Evolutionary conservation across 352 stramenopile genomes (phyloP), one percentile per base, ranked within the genome.

Genomic region (Pythium brachiatum): DNA sequence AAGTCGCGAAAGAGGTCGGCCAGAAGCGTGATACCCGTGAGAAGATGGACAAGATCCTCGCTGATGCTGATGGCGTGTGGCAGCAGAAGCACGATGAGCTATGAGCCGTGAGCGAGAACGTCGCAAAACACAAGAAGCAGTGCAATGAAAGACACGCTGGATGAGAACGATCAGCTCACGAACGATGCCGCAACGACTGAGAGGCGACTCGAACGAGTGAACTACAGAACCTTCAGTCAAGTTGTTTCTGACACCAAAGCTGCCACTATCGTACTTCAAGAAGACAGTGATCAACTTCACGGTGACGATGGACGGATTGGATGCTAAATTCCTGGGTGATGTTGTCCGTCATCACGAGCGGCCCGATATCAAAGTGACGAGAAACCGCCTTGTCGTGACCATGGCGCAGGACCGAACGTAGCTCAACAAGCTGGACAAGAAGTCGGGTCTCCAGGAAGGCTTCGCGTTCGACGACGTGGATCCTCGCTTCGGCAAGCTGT

Each of bases 231-330:
- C 86, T 7, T 77, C 78, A 0, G 98, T 98, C 70, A 91, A 94
- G 61, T 69, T 98, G 15, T 73, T 60, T 59, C 74, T 98, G 39
- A 98, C 94, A 0, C 98, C 93, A 0, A 98, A 98, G 65, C 73
- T 97, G 20, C 81, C 93, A 98, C 71, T 98, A 98, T 61, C 69
- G 6, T 98, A 95, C 78, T 98, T 98, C 69, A 98, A 98, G 69
- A 92, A 98, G 41, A 98, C 92, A 3, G 80, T 98, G 12, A 98
- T 98, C 72, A 98, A 98, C 72, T 98, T 98, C 66, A 98, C 93
- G 1, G 91, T 98, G 47, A 98, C 94, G 16, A 97, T 98, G 84
- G 85, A 96, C 20, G 94, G 94, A 0, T 66, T 98, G 13, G 92
- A 97, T 47, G 89, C 97, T 48, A 93, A 98, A 67, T 69, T 98